phyloP scores from a whole-genome alignment of 306 rosid species.

The Aeschynomene evenia region DNA sequence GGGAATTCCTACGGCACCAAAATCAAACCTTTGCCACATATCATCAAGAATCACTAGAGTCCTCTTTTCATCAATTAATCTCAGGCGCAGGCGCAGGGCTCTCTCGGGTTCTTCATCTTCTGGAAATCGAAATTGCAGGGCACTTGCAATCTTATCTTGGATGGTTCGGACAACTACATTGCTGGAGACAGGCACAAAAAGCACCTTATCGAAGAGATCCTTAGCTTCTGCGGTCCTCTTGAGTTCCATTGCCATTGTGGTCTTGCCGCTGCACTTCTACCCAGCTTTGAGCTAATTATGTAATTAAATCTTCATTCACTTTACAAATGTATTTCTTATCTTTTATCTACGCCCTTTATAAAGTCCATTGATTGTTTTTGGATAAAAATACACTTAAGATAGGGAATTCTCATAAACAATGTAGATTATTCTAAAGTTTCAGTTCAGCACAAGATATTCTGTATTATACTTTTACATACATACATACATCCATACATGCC shows the following conservation, averaged over 20 bases:
- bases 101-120: not conserved
- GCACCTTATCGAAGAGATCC: not conserved
- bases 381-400: no score
- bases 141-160: not conserved
- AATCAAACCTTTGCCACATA: not conserved
- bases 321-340: no score
- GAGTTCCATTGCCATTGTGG: not conserved
- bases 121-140: not conserved
- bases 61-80: not conserved
- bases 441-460: no score
- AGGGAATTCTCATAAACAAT: no score
- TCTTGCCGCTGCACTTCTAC: constrained; percentile 12
- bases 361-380: no score
- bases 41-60: constrained; percentile 29
- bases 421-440: no score
- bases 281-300: no score
- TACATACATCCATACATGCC: constrained; percentile 24
- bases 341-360: no score
- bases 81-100: not conserved
- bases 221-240: not conserved
- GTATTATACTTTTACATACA: no score
- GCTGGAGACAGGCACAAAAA: not conserved
- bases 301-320: no score
- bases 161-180: not conserved
- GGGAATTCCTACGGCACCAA: not conserved